Evolutionary conservation across 306 rosid species (phyloP), one percentile per base, ranked within the genome.

Genomic region (Vigna unguiculata): DNA sequence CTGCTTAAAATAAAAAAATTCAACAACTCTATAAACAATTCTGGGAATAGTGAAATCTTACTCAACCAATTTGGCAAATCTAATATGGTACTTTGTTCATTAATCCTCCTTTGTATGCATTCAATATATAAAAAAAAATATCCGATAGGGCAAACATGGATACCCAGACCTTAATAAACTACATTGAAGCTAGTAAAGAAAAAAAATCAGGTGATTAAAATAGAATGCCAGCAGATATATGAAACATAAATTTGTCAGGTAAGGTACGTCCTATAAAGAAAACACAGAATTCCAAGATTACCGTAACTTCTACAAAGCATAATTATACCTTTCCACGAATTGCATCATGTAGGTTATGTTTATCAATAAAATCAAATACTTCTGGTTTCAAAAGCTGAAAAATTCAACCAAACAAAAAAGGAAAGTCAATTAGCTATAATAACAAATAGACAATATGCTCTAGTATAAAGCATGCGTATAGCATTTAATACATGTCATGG

Each of bases 301-400:
- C 51, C 46, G 24, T 7, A 60, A 75, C 20, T 52, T 30, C 9
- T 28, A 34, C 38, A 46, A 64, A 67, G 63, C 36, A 53, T 20
- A 66, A 24, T 30, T 65, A 84, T 92, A 92, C 97, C 99, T 95
- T 92, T 55, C 90, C 99, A 59, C 85, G 91, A 77, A 92, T 84
- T 59, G 86, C 83, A 58, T 95, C 96, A 1, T 90, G 91, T 49
- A 95, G 83, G 85, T 88, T 90, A 84, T 95, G 86, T 61, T 88
- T 89, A 53, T 92, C 97, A 24, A 95, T 92, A 87, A 95, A 95
- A 85, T 91, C 93, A 89, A 95, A 95, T 75, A 89, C 82, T 72
- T 84, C 97, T 76, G 97, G 97, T 81, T 88, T 90, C 91, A 90
- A 43, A 67, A 92, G 97, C 98, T 95, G 98, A 80, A 87, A 85